A percentile compares a stretch with the other conserved stretches of the same genome.
Conservation (phyloP, 164 flowering plant genomes). For the Vitis rupestris region DNA sequence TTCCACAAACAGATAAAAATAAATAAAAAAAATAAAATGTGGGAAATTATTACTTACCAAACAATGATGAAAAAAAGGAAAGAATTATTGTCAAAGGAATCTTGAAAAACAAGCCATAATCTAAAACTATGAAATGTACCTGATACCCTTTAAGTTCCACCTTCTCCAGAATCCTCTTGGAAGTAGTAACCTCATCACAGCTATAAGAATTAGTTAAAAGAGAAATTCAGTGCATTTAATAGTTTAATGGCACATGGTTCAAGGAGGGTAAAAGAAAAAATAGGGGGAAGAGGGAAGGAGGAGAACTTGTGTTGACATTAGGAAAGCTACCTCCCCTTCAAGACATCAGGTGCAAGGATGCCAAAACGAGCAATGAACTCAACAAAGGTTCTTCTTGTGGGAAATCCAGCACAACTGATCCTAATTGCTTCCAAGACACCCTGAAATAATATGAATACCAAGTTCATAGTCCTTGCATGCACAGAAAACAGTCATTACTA, state of each 20-base stretch:
- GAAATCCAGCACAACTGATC: constrained; percentile 70
- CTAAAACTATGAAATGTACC: constrained; percentile 21
- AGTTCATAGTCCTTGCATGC: neutral
- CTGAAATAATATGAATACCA: constrained; percentile 19
- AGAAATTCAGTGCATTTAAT: neutral
- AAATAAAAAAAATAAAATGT: neutral
- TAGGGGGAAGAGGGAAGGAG: neutral
- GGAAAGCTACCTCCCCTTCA: constrained; percentile 33
- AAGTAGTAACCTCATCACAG: constrained; percentile 35
- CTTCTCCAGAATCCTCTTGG: constrained; percentile 40
- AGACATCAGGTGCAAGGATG: constrained; percentile 42
- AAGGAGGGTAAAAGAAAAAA: neutral
- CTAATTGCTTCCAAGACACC: constrained; percentile 69
- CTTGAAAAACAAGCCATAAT: neutral
- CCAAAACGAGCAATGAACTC: constrained; percentile 48
- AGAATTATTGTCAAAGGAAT: neutral
- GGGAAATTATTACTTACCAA: neutral
- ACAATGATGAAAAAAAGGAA: neutral
- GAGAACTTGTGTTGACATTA: neutral
- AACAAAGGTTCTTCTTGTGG: constrained; percentile 43
- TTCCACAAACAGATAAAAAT: neutral
- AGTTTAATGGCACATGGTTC: no score
- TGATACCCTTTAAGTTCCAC: constrained; percentile 43
- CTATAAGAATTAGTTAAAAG: constrained; percentile 18
- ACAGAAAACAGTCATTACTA: neutral